Percentiles rank a stretch among this genome's conserved stretches.
Evolutionary conservation across 306 rosid species (phyloP).

Genomic region (Inga oerstediana): DNA sequence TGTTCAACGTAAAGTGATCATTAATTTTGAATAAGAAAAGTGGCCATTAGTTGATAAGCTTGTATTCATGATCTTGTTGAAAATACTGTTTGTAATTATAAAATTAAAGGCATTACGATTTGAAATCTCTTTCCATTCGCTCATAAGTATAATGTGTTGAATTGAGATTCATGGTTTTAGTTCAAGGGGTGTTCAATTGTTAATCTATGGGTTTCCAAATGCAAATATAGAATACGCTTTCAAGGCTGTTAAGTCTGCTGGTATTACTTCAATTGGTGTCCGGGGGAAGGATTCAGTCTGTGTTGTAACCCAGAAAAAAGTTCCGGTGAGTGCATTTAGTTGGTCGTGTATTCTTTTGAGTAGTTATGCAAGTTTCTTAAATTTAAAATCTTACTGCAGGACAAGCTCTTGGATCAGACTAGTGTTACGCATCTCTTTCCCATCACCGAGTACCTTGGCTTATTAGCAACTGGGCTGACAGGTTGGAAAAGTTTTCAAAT

Average conservation of each 20-base stretch:
- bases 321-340: constrained; percentile 24
- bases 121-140: neutral
- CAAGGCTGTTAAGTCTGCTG: constrained; percentile 70
- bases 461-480: constrained; percentile 80
- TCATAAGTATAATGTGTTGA: neutral
- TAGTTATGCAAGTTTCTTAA: neutral
- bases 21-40: too few species aligned
- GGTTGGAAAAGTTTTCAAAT: constrained; percentile 17
- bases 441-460: constrained; percentile 68
- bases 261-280: constrained; percentile 69
- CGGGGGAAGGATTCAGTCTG: constrained; percentile 74
- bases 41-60: neutral
- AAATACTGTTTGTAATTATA: too few species aligned
- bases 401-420: constrained; percentile 75
- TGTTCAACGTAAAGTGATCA: neutral
- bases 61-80: neutral
- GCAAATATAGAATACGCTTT: constrained; percentile 61
- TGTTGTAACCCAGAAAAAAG: constrained; percentile 56
- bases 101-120: neutral
- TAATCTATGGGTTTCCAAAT: neutral
- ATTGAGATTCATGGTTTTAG: neutral
- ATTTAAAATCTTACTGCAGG: constrained; percentile 38
- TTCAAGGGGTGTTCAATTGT: neutral
- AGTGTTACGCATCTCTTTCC: constrained; percentile 74
- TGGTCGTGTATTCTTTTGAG: neutral